These are phyloP conservation scores for Pythium biforme DNA, from an alignment of 352 stramenopile genomes.

Conservation along the genomic window DNA sequence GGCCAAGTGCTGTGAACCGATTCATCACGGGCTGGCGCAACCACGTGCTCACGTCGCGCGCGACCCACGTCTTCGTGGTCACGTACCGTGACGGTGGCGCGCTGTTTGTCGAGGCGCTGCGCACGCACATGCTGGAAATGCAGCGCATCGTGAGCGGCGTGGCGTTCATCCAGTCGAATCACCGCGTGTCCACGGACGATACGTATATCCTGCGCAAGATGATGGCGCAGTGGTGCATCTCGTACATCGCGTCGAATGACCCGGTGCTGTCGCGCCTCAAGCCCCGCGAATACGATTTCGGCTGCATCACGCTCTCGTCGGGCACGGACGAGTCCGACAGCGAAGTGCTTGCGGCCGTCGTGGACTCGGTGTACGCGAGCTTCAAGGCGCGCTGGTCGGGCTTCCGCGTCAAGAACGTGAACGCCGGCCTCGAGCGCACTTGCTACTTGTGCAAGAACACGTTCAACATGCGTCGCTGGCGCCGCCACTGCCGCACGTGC, in stretches of 20 bases:
- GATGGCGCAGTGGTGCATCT: conserved; percentile 65
- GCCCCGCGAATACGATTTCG: conserved; percentile 48
- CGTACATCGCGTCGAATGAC: conserved; percentile 45
- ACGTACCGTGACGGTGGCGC: conserved; percentile 55
- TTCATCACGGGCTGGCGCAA: conserved; percentile 77
- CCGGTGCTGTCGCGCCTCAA: conserved; percentile 54
- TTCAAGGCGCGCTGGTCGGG: conserved; percentile 75
- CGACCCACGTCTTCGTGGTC: conserved; percentile 68
- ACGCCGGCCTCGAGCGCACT: conserved; percentile 62
- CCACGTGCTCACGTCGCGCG: conserved; percentile 57
- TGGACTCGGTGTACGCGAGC: conserved; percentile 57
- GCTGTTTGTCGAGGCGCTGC: conserved; percentile 56
- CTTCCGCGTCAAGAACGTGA: conserved; percentile 74
- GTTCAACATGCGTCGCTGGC: conserved; percentile 77
- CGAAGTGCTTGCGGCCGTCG: conserved; percentile 49
- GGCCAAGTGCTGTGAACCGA: conserved; percentile 48
- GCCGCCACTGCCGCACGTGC: conserved; percentile 66
- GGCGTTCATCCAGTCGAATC: conserved; percentile 62
- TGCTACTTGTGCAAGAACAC: conserved; percentile 66
- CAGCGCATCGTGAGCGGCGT: conserved; percentile 68
- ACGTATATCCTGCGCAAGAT: conserved; percentile 66
- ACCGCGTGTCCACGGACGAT: conserved; percentile 53
- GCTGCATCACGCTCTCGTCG: conserved; percentile 50
- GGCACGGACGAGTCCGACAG: conserved; percentile 46
- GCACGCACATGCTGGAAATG: conserved; percentile 61